Base-by-base conservation (phyloP, 768 basidiomycete genomes). In the Boletales sp. region DNA sequence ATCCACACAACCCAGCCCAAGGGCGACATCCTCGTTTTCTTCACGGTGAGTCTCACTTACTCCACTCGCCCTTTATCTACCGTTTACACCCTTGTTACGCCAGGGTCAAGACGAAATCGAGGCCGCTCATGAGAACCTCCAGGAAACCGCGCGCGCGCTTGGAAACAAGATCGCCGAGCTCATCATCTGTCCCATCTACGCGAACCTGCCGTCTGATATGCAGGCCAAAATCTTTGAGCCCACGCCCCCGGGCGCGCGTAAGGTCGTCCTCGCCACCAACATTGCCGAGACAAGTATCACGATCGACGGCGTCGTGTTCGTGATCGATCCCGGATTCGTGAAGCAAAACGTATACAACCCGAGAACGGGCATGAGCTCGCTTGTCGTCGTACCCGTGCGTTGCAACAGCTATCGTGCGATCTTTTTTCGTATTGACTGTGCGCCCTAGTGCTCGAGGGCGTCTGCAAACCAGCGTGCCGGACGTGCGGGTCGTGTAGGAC, bases 211-310 rank as follows among this genome's bases (percentile, higher is more conserved):
- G 1, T 94, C 92, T 58, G 96, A 99, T 54, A 94, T 99, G 94
- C 96, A 99, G 67, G 89, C 94, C 34, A 96, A 97, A 72, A 99
- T 99, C 49, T 99, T 99, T 69, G 96, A 99, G 68, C 95, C 96
- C 1, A 99, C 96, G 5, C 96, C 95, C 1, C 88, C 90, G 47
- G 94, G 94, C 17, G 91, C 96, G 25, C 79, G 96, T 50, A 99
- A 99, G 72, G 94, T 99, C 41, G 96, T 99, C 17, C 76, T 99
- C 28, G 96, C 96, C 4, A 99, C 96, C 18, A 99, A 99, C 64
- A 98, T 99, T 56, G 96, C 96, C n/a, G 96, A 99, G 70, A 99
- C 96, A 5, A 94, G 92, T 7, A 99, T 99, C 66, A 99, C 96
- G 8, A 99, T 99, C 58, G 96, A 98, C 48, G 96, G 96, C 28